Base-by-base conservation (phyloP, 2,329 filamentous ascomycete genomes). In the Diaporthe helianthi region DNA sequence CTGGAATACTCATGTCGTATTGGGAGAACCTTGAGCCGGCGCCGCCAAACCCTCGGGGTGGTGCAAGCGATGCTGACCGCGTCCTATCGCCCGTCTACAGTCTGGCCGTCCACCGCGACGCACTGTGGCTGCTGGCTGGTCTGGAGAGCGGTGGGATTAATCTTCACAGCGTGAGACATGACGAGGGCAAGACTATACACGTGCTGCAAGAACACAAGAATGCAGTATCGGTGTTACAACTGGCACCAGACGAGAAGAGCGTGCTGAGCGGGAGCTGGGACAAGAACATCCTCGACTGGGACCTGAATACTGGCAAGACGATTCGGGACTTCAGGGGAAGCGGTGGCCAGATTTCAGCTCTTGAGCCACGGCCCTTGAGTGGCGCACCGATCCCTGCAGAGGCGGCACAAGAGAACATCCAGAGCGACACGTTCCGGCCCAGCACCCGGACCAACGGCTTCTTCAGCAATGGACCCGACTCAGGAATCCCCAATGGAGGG, bases 191-290 rank as follows among this genome's bases (percentile, higher is more conserved):
- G 78, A 89, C 93, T 63, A 97, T 99, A 67, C 87, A 90, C 10
- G 91, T 90, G 41, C 83, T 99, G 26, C 90, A 91, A 71, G 89
- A 92, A 73, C 96, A 99, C 78, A 93, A 90, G 1, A 97, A 94
- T 55, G 95, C 96, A 0, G 96, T 99, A 22, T 97, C 94, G 24
- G 93, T 97, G 6, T 81, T 99, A 69, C 90, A 88, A 12, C 82
- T 99, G 15, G 89, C 93, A 0, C 89, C 92, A 6, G 94, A 98
- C 74, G 96, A 99, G 81, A 90, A 87, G 75, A 94, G 91, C 47
- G 88, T 98, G 4, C 80, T 99, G 10, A 98, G 94, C 41, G 96
- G 96, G 4, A 95, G 94, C 78, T 99, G 96, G 96, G 96, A 99
- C 79, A 98, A 97, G 81, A 92, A 88, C 22, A 90, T 98, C 0